phyloP scores from a whole-genome alignment of 2,329 filamentous ascomycete species.

The Colletotrichum musicola region DNA sequence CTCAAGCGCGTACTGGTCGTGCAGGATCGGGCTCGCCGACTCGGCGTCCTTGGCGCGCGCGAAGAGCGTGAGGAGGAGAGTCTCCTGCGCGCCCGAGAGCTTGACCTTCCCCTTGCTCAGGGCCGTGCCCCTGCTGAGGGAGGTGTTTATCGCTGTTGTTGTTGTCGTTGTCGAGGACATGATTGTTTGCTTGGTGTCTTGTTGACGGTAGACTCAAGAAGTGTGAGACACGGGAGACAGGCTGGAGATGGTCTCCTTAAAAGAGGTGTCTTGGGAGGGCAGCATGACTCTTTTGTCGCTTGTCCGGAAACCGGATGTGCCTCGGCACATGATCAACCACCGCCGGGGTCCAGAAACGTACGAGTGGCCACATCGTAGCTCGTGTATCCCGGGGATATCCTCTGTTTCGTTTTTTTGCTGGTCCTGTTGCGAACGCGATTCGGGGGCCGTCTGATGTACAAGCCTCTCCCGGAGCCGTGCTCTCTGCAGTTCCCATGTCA shows the following conservation, averaged over 20 bases:
- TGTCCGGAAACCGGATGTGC: background rate
- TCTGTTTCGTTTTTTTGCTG: no score
- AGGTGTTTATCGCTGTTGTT: slow-evolving; percentile 2
- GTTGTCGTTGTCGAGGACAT: slow-evolving; percentile 21
- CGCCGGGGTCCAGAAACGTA: background rate
- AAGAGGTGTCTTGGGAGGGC: background rate
- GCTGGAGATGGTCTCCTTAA: background rate
- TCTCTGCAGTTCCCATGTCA: background rate
- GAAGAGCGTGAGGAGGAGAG: slow-evolving; percentile 37
- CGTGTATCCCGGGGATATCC: slow-evolving; percentile 4
- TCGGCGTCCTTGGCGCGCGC: slow-evolving; percentile 37
- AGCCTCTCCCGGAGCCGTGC: background rate
- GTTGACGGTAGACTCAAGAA: no score
- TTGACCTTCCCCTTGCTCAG: slow-evolving; percentile 30
- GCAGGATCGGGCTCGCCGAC: slow-evolving; percentile 30
- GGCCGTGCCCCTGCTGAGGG: background rate
- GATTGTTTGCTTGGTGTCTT: background rate
- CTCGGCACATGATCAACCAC: slow-evolving; percentile 5
- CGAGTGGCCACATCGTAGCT: slow-evolving; percentile 2
- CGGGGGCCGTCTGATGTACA: background rate
- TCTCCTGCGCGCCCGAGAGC: slow-evolving; percentile 38
- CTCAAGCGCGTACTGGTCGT: slow-evolving; percentile 36
- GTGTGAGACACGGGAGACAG: no score
- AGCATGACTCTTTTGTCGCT: no score
- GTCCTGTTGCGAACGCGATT: no score